A percentile compares a stretch with the other conserved stretches of the same genome.
These are phyloP conservation scores for Solanum pinnatisectum DNA, from an alignment of 257 asterid genomes.

Conservation along the genomic window DNA sequence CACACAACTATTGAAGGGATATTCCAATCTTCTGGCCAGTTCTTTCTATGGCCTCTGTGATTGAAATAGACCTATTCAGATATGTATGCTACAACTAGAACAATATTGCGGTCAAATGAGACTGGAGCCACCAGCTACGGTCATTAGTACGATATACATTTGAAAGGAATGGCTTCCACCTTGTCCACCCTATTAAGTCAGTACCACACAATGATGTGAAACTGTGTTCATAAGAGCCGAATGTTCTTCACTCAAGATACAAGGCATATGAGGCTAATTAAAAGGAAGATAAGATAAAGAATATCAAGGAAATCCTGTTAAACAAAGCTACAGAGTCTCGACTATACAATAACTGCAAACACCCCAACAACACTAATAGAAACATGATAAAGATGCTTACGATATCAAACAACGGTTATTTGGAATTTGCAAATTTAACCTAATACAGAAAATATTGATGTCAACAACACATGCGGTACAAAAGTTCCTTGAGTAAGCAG, in stretches of 20 bases:
- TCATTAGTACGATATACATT: background rate
- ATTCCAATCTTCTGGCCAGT: background rate
- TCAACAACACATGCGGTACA: background rate
- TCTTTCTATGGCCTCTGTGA: background rate
- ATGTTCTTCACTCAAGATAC: background rate
- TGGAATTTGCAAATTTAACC: background rate
- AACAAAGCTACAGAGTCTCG: background rate
- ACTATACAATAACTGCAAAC: slow-evolving; percentile 1
- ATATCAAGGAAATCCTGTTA: background rate
- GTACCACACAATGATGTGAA: background rate
- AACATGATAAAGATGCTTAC: background rate
- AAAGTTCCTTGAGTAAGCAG: slow-evolving; percentile 5
- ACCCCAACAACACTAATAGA: background rate
- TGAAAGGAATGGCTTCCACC: background rate
- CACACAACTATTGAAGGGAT: background rate
- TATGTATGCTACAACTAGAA: background rate
- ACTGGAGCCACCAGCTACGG: background rate
- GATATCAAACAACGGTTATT: background rate
- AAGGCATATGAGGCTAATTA: background rate
- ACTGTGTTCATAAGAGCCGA: background rate
- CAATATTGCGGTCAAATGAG: background rate
- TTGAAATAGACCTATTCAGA: background rate
- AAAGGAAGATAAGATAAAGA: background rate
- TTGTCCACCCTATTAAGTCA: background rate
- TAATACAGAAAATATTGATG: background rate